Evolutionary conservation across 2,329 filamentous ascomycete species (phyloP).

Genomic region (Aspergillus sp.): DNA sequence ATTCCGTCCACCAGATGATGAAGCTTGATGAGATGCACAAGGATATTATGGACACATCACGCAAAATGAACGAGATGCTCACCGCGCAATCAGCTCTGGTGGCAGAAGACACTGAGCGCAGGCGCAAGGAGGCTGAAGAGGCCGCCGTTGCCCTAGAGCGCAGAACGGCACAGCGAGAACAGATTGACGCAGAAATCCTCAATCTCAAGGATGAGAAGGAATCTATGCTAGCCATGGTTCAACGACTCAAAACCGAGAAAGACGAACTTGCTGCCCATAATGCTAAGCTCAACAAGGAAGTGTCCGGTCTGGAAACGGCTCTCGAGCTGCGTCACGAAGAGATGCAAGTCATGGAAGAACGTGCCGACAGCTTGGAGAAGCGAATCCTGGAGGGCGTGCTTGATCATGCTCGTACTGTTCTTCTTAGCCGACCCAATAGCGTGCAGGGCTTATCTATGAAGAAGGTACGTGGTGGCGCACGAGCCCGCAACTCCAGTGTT

Average conservation of each 20-base stretch:
- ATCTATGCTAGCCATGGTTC: conserved; percentile 58
- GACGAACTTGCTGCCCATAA: conserved; percentile 77
- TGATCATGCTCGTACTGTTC: conserved; percentile 80
- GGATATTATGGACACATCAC: conserved; percentile 80
- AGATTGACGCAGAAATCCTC: conserved; percentile 55
- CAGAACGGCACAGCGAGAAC: conserved; percentile 65
- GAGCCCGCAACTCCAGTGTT: conserved; percentile 33
- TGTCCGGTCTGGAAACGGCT: conserved; percentile 88
- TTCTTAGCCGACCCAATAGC: conserved; percentile 72
- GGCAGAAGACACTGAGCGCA: conserved; percentile 74
- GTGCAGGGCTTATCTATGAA: conserved; percentile 52
- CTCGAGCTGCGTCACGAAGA: conserved; percentile 87
- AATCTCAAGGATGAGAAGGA: conserved; percentile 60
- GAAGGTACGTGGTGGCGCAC: conserved; percentile 50
- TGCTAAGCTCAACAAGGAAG: conserved; percentile 75
- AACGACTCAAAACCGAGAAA: conserved; percentile 46
- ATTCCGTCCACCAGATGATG: conserved; percentile 72
- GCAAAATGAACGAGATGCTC: conserved; percentile 75
- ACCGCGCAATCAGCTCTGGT: conserved; percentile 48
- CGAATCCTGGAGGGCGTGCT: conserved; percentile 94
- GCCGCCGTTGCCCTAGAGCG: conserved; percentile 78
- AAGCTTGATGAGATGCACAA: conserved; percentile 86
- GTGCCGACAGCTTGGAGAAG: conserved; percentile 85
- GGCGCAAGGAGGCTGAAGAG: conserved; percentile 76
- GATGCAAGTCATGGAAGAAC: conserved; percentile 82